Percentiles rank a stretch among this genome's conserved stretches.
Conservation (phyloP, 2,329 filamentous ascomycete genomes). For the Talaromyces sp. region DNA sequence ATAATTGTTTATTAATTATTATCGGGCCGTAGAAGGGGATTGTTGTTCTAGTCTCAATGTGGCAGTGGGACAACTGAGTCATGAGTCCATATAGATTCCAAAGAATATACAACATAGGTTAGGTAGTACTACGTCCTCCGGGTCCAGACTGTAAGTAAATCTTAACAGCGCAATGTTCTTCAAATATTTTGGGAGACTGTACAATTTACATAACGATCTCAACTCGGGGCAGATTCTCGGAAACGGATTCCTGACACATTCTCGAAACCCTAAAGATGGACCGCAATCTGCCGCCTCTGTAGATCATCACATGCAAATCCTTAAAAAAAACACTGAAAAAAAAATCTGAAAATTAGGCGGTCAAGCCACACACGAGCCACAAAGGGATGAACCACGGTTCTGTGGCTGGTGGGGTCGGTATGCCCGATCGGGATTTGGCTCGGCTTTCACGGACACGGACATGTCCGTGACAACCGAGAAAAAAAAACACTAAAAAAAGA, state of each 20-base stretch:
- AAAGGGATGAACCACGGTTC: not conserved
- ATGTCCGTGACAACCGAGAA: not conserved
- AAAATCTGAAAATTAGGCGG: not conserved
- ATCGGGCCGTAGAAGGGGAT: not conserved
- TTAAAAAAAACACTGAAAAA: too few species aligned
- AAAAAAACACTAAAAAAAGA: not conserved
- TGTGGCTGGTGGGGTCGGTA: not conserved
- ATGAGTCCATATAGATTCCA: not conserved
- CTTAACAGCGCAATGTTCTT: not conserved
- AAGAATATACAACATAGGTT: not conserved
- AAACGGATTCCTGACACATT: not conserved
- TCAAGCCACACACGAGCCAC: not conserved
- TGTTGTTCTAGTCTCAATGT: not conserved
- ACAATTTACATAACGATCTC: not conserved
- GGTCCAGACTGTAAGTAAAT: not conserved
- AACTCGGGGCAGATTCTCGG: not conserved
- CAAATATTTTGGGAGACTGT: not conserved
- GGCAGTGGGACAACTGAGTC: not conserved
- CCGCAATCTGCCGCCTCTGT: too few species aligned
- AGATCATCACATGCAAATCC: not conserved
- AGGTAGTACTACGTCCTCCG: too few species aligned
- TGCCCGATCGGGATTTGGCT: not conserved
- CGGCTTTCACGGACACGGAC: not conserved
- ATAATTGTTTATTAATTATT: not conserved
- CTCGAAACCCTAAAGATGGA: too few species aligned